phyloP scores from a whole-genome alignment of 768 basidiomycete genomes.

The Leccinum incarnatum region DNA sequence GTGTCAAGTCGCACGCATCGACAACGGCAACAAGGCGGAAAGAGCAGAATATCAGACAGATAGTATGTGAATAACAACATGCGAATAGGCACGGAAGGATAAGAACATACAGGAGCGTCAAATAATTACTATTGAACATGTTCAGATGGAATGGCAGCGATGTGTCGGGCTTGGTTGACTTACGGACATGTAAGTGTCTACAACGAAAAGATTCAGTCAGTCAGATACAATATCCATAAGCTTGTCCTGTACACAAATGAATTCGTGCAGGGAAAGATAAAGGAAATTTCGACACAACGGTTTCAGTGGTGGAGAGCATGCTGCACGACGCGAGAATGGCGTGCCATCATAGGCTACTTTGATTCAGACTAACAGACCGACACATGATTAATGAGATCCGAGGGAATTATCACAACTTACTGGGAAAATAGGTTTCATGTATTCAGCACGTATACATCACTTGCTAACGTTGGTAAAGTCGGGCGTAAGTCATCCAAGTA shows the following conservation, averaged over 20 bases:
- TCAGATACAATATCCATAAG: constrained; percentile 1
- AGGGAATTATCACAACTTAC: constrained; percentile 40
- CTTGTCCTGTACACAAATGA: neutral
- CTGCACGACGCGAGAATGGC: neutral
- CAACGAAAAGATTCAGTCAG: neutral
- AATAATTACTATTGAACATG: constrained; percentile 64
- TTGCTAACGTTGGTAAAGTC: constrained; percentile 72
- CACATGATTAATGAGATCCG: neutral
- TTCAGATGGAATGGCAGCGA: neutral
- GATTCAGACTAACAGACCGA: neutral
- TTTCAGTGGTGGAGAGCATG: neutral
- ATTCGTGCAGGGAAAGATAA: neutral
- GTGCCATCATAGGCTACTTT: neutral
- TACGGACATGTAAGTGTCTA: constrained; percentile 87
- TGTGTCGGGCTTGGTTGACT: constrained; percentile 30
- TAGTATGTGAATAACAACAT: neutral
- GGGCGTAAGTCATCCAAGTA: constrained; percentile 77
- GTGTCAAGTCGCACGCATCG: neutral
- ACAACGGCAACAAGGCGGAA: too few species aligned
- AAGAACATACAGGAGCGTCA: constrained; percentile 68
- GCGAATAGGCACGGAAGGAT: constrained; percentile 15
- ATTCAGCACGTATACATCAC: constrained; percentile 76
- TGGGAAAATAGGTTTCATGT: constrained; percentile 79
- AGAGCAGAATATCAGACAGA: neutral
- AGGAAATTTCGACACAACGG: neutral